A percentile compares a stretch with the other conserved stretches of the same genome.
These are phyloP conservation scores for Chenopodium formosanum DNA, from an alignment of 148 eudicot species.

Conservation along the genomic window DNA sequence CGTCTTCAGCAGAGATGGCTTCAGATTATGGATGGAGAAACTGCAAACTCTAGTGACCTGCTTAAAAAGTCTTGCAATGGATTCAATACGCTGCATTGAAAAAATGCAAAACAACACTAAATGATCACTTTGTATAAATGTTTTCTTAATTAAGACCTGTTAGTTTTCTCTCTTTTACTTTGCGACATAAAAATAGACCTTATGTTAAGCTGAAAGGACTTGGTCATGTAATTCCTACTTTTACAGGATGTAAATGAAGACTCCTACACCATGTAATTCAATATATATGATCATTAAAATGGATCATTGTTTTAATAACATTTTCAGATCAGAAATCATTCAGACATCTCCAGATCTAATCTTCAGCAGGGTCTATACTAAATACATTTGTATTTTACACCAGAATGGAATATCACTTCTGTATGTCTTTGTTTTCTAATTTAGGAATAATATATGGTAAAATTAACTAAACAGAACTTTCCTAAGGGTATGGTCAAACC, in stretches of 20 bases:
- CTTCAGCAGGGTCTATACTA: too few relatives aligned
- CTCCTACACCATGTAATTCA: background rate
- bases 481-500: background rate
- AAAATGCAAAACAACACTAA: background rate
- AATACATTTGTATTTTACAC: background rate
- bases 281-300: background rate
- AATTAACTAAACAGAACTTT: background rate
- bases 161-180: background rate
- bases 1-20: slow-evolving; percentile 66
- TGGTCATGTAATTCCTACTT: background rate
- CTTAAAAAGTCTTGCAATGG: slow-evolving; percentile 40
- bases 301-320: background rate
- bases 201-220: slow-evolving; percentile 1
- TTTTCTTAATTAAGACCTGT: slow-evolving; percentile 22
- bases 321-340: background rate
- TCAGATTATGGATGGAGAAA: slow-evolving; percentile 35
- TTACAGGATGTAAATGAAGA: slow-evolving; percentile 13
- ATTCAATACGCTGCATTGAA: slow-evolving; percentile 37
- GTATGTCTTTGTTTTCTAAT: background rate
- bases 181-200: slow-evolving; percentile 13
- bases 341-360: too few relatives aligned
- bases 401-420: background rate
- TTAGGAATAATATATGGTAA: too few relatives aligned
- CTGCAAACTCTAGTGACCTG: slow-evolving; percentile 16
- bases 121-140: slow-evolving; percentile 21